phyloP scores from a whole-genome alignment of 495 filamentous ascomycete genomes.

The Aspergillus sclerotiicarbonarius region DNA sequence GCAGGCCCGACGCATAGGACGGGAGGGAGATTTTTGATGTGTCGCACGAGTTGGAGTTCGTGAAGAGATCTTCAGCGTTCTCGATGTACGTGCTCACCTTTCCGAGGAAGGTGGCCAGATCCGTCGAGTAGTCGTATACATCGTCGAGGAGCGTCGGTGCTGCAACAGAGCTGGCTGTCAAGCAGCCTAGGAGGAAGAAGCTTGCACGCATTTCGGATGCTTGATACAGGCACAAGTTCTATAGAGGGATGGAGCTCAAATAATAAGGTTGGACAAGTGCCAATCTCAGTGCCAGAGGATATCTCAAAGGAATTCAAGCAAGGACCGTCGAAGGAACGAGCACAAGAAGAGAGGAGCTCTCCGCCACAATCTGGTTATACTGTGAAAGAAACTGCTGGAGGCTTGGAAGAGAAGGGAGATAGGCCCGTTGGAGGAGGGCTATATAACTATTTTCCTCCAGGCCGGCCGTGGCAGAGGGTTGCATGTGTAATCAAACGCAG shows the following conservation, averaged over 20 bases:
- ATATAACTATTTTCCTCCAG: constrained; percentile 6
- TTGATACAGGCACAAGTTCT: constrained; percentile 1
- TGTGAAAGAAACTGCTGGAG: not conserved
- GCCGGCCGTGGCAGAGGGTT: constrained; percentile 3
- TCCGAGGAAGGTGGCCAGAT: constrained; percentile 35
- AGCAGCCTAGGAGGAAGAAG: constrained; percentile 25
- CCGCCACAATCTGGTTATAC: not conserved
- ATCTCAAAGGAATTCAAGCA: too few species aligned
- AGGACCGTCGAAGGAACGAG: not conserved
- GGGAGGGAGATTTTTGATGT: constrained; percentile 40
- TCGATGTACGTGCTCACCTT: constrained; percentile 42
- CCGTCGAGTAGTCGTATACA: constrained; percentile 38
- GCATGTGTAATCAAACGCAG: constrained; percentile 16
- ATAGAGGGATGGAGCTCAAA: not conserved
- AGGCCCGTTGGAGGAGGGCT: constrained; percentile 9
- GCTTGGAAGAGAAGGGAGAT: not conserved
- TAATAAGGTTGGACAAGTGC: not conserved
- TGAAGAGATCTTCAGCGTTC: constrained; percentile 17
- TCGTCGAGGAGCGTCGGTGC: constrained; percentile 36
- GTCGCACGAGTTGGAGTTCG: constrained; percentile 32
- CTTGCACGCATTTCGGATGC: constrained; percentile 32
- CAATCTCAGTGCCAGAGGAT: too few species aligned
- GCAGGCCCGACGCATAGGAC: constrained; percentile 47
- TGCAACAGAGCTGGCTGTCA: constrained; percentile 34
- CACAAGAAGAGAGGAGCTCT: not conserved